Base-by-base conservation (phyloP, 345 rosid genomes). In the Hibiscus syriacus region DNA sequence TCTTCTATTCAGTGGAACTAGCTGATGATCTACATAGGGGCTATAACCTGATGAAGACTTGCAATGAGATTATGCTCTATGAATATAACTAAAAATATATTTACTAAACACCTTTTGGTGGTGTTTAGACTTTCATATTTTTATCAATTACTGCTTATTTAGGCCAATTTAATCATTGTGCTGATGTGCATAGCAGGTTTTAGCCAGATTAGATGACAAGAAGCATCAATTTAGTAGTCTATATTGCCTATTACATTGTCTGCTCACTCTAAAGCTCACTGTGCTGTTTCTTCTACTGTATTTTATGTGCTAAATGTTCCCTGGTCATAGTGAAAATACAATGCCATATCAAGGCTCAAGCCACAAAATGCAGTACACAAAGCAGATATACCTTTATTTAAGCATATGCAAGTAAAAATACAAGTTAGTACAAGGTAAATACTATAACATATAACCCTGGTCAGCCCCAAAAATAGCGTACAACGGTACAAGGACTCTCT, bases 51-150 rank as follows among this genome's bases (percentile, higher is more conserved):
- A 71, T 79, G 80, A 19, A 87, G 78, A 55, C 96, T 92, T 0
- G 96, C 96, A 5, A 87, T 76, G 10, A 84, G 77, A 73, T 79
- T 76, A 63, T 87, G 73, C 6, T 84, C 89, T 17, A 87, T 90
- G 85, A 86, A 90, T 72, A 90, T 86, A 0, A 83, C 87, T 3
- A 74, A 34, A 34, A 34, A 6, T 34, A 34, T 34, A 34, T 34
- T 34, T 34, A 32, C 38, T 32, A 32, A 12, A 12, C 12, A 39
- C 45, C 45, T 39, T 39, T 12, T 39, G 45, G 45, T 39, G 45
- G 45, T 12, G 12, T 39, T 39, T 39, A 39, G 14, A 9, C 13
- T 39, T 39, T 9, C 45, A 9, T 12, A 39, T 9, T n/a, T 41
- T 41, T 41, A 41, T 41, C 48, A 41, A 12, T 41, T 41, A 41